Evolutionary conservation across 2,329 filamentous ascomycete species (phyloP).

Genomic region (Hypoxylon sp.): DNA sequence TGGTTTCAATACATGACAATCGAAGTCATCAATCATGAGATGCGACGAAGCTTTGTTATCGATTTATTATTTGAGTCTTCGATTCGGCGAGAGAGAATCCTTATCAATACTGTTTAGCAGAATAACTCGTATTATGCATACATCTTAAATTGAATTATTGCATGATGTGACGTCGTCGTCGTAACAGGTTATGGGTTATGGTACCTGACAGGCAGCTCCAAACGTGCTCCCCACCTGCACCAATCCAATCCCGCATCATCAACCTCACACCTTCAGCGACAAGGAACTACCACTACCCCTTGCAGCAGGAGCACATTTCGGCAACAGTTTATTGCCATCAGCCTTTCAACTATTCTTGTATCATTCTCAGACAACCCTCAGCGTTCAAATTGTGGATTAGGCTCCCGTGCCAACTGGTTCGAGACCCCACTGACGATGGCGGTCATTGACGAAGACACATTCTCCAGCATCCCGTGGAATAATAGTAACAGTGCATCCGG

Average conservation of each 20-base stretch:
- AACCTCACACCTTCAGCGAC: constrained; percentile 22
- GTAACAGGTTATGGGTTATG: background rate
- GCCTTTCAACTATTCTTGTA: background rate
- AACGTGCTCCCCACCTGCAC: constrained; percentile 21
- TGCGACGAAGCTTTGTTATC: too few species aligned
- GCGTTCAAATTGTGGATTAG: constrained; percentile 19
- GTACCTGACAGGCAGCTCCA: constrained; percentile 27
- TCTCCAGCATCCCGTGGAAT: constrained; percentile 85
- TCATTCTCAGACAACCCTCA: constrained; percentile 1
- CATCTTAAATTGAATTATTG: constrained; percentile 19
- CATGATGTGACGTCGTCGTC: constrained; percentile 38
- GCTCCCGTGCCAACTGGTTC: constrained; percentile 16
- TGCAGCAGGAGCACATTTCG: constrained; percentile 13
- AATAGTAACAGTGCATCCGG: constrained; percentile 68
- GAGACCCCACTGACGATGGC: constrained; percentile 55
- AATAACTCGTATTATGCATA: constrained; percentile 23
- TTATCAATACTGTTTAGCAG: background rate
- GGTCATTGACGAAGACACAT: constrained; percentile 74
- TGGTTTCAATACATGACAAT: too few species aligned
- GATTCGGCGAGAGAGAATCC: too few species aligned
- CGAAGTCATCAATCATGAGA: background rate
- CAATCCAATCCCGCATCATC: constrained; percentile 37
- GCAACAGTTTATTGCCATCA: background rate
- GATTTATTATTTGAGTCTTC: too few species aligned
- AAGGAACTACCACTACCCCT: constrained; percentile 6